These are phyloP conservation scores for Actinomortierella wolfii DNA, from an alignment of 371 early-diverging fungal genomes.

Conservation along the genomic window DNA sequence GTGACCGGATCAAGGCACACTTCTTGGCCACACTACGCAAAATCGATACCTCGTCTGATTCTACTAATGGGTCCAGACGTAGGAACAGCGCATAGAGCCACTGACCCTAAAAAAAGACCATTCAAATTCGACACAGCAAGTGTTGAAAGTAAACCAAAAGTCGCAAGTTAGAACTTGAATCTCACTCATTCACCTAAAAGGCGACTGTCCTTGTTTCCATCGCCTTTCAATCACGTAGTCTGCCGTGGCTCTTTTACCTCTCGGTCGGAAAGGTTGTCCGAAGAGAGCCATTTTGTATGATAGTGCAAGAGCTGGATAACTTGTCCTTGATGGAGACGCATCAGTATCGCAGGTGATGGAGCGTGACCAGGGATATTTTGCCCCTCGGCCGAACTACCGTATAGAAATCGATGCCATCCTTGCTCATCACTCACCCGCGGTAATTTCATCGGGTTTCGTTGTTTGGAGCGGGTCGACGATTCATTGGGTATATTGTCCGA, in stretches of 20 bases:
- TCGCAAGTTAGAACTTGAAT: neutral
- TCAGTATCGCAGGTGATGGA: slow-evolving; percentile 24
- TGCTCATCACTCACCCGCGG: slow-evolving; percentile 26
- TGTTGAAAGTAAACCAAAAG: neutral
- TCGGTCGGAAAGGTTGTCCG: slow-evolving; percentile 24
- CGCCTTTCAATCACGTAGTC: too few relatives aligned
- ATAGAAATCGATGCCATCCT: slow-evolving; percentile 25
- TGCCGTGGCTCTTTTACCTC: slow-evolving; percentile 8
- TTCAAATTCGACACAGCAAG: neutral
- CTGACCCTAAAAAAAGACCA: slow-evolving; percentile 28
- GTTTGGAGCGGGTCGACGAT: neutral
- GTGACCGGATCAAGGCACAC: slow-evolving; percentile 48
- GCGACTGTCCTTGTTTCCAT: neutral
- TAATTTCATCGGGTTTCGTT: neutral
- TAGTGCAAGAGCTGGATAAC: slow-evolving; percentile 32
- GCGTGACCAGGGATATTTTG: too few relatives aligned
- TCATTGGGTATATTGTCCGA: neutral
- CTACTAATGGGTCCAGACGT: slow-evolving; percentile 53
- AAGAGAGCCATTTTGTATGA: slow-evolving; percentile 29
- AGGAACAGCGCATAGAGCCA: slow-evolving; percentile 58
- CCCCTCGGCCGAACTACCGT: slow-evolving; percentile 8
- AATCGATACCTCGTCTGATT: slow-evolving; percentile 48
- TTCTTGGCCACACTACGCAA: slow-evolving; percentile 53
- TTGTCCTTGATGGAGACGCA: slow-evolving; percentile 30
- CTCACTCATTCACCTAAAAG: neutral